Base-by-base conservation (phyloP, 2,329 filamentous ascomycete genomes). In the Cordyceps javanica region DNA sequence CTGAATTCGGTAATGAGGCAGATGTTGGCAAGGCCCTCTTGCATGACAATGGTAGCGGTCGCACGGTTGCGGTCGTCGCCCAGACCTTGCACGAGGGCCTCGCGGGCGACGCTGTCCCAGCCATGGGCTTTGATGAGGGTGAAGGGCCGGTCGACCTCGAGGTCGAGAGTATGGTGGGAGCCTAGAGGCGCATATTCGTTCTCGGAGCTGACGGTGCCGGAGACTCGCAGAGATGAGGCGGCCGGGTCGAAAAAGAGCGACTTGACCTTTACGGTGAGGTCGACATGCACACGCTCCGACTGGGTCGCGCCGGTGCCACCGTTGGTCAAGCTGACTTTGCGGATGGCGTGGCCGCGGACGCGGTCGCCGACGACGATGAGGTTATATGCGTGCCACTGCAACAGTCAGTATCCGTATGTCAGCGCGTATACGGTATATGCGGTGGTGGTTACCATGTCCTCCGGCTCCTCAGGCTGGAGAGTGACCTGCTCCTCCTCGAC, bases 1-100 rank as follows among this genome's bases (percentile, higher is more conserved):
- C 90, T 88, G 70, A 88, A 86, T 67, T 91, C 86, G 3, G 88
- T 92, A 57, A 94, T 88, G 23, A 92, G 79, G 70, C 89, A 93
- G 62, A 94, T 89, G 70, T 92, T 91, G 58, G 90, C 89, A 16
- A 89, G 72, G 16, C 89, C 89, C 66, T 97, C 93, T 66, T 96
- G 90, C 88, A 99, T 93, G 25, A 97, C 89, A 1, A 97, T 87
- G 0, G 94, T 93, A 57, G 91, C 90, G 19, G 96, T 81, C 61
- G 93, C 88, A 1, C 91, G 91, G 61, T 89, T 86, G 66, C 87
- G 86, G 62, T 90, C 87, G 64, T 89, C 85, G 65, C 90, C 86
- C 14, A 93, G 80, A 1, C 91, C 88, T 69, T 96, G 90, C 58
- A 82, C 79, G 11, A 99, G 80, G 46, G 89, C 87, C 59, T 89